Conservation (phyloP, 345 rosid species). For the Durio zibethinus region DNA sequence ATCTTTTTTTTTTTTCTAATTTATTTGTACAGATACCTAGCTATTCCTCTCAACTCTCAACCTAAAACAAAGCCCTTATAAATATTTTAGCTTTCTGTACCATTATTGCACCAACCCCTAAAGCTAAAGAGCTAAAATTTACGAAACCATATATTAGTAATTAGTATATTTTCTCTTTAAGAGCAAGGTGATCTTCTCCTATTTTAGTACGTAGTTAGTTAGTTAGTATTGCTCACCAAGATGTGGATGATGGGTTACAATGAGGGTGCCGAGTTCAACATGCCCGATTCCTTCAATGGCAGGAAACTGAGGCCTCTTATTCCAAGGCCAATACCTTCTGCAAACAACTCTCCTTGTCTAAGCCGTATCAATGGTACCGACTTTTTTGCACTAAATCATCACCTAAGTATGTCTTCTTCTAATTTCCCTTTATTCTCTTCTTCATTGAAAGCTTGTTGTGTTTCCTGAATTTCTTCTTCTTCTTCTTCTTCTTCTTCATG, state of each 20-base stretch:
- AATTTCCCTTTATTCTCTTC: background rate
- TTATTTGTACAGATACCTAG: background rate
- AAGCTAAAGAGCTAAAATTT: background rate
- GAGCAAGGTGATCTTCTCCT: background rate
- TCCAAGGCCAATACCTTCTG: conserved; percentile 55
- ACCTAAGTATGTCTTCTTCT: conserved; percentile 35
- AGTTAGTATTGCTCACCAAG: background rate
- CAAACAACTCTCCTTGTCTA: conserved; percentile 32
- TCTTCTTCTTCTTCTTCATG: background rate
- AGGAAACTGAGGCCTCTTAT: conserved; percentile 79
- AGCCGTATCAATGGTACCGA: conserved; percentile 39
- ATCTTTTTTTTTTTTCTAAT: background rate
- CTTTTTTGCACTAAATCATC: conserved; percentile 58
- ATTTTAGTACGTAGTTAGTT: background rate
- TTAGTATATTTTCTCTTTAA: background rate
- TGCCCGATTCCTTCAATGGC: conserved; percentile 54
- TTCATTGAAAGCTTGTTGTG: too few relatives aligned
- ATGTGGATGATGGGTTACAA: conserved; percentile 97
- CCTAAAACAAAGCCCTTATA: background rate
- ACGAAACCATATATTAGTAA: background rate
- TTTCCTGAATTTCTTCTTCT: background rate
- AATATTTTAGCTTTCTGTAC: too few relatives aligned
- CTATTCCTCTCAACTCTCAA: background rate
- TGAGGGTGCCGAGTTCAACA: conserved; percentile 61
- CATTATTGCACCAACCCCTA: background rate